Conservation (phyloP, 108 stramenopile genomes). For the Discostella pseudostelligera region DNA sequence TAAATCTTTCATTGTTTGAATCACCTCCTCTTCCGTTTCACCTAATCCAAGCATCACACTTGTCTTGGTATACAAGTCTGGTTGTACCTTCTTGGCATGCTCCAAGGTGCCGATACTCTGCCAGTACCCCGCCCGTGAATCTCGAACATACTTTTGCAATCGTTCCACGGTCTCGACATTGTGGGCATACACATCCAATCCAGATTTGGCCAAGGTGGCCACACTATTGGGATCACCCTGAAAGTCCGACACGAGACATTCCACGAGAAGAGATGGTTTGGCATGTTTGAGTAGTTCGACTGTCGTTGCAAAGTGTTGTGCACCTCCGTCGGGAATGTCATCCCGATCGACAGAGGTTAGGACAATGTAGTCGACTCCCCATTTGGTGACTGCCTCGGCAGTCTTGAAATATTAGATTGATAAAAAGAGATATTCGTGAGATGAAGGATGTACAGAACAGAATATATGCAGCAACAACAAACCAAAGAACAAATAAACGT, state of each 20-base stretch:
- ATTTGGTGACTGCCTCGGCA: slow-evolving; percentile 88
- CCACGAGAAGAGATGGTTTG: slow-evolving; percentile 91
- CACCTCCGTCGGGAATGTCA: slow-evolving; percentile 95
- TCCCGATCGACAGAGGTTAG: slow-evolving; percentile 96
- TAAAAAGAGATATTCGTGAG: too few species aligned
- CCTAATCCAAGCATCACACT: slow-evolving; percentile 98
- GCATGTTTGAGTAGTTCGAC: slow-evolving; percentile 90
- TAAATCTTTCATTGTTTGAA: slow-evolving; percentile 94
- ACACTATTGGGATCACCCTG: slow-evolving; percentile 77
- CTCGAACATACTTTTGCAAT: slow-evolving; percentile 88
- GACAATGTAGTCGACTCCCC: slow-evolving; percentile 99
- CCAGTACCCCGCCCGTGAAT: slow-evolving; percentile 90
- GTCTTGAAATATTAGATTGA: slow-evolving; percentile 33
- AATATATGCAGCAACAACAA: too few species aligned
- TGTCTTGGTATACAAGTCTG: slow-evolving; percentile 91
- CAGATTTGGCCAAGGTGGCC: slow-evolving; percentile 84
- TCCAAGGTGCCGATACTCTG: slow-evolving; percentile 88
- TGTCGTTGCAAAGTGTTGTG: slow-evolving; percentile 91
- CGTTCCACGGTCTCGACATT: slow-evolving; percentile 98
- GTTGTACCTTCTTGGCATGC: slow-evolving; percentile 83
- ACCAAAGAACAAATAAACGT: too few species aligned
- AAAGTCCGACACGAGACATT: slow-evolving; percentile 98
- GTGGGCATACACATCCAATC: slow-evolving; percentile 99
- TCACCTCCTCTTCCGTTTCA: slow-evolving; percentile 95
- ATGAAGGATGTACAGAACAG: too few species aligned